Evolutionary conservation across 2,329 filamentous ascomycete species (phyloP), one percentile per base, ranked within the genome.

Genomic region (Orbilia ellipsospora): DNA sequence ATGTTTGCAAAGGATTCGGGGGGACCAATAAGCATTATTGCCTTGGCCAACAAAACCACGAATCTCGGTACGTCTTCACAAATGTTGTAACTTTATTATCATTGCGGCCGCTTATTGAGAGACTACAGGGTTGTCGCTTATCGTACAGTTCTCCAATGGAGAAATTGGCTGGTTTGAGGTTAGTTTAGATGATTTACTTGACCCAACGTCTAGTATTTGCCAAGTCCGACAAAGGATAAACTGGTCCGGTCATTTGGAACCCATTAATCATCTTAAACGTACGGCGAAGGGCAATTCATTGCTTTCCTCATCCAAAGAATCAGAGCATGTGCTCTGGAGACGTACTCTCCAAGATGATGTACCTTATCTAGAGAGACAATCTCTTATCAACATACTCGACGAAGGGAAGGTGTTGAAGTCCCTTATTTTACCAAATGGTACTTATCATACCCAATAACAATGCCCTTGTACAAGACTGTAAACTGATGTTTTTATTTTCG

Each of bases 141-240:
- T 98, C 12, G 84, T 92, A 4, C 94, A 99, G 81, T 89, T 91
- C 78, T 94, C 97, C 78, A 90, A 95, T 80, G 94, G 94, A 8
- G 88, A 89, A 70, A 89, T 99, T 77, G 90, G 92, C 63, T 91
- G 94, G 83, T 92, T 93, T 80, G 89, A 93, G 78, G 90, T 90
- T 54, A 89, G 90, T 78, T 86, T 97, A 26, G 91, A 94, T 70
- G 87, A 91, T 62, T 84, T 98, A 13, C 90, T 99, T 77, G 93
- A 96, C 79, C 90, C 92, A 1, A 85, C 86, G 1, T 86, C 87
- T 4, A 74, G 70, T 18, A 68, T 68, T 12, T 74, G 70, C 26
- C 70, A 68, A 0, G 85, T 86, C 51, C 84, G 83, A 57, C 83
- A 85, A 50, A 88, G 92, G 0, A 83, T 96, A 15, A 83, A 84